These are phyloP conservation scores for Melaleuca alternifolia DNA, from an alignment of 345 rosid genomes.

Conservation along the genomic window DNA sequence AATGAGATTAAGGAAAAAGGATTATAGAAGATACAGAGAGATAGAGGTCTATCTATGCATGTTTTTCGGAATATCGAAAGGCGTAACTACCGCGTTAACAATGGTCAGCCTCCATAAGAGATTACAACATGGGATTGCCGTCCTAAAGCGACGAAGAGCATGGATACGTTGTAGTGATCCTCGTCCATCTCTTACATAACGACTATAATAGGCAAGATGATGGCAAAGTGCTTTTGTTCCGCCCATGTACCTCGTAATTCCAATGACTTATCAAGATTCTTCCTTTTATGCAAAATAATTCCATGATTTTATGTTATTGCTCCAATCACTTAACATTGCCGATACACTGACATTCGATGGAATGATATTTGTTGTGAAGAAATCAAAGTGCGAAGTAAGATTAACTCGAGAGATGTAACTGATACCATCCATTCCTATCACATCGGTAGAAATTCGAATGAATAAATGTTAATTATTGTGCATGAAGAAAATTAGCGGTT, in stretches of 20 bases:
- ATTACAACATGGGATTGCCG: no score
- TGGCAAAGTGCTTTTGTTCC: neutral
- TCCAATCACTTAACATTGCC: no score
- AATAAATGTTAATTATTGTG: no score
- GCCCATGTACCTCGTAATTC: no score
- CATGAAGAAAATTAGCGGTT: no score
- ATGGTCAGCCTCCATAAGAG: fast-evolving
- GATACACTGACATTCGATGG: no score
- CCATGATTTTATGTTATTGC: no score
- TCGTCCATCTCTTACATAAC: neutral
- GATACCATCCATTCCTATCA: neutral
- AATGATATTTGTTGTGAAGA: fast-evolving
- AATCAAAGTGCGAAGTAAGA: fast-evolving
- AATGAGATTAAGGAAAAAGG: no score
- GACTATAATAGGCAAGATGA: neutral
- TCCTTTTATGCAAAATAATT: no score
- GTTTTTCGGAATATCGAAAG: neutral
- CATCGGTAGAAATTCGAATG: neutral
- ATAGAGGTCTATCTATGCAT: no score
- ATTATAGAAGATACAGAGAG: no score
- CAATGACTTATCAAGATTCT: no score
- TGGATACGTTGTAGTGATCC: fast-evolving
- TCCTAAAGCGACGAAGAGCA: neutral
- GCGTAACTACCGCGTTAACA: neutral
- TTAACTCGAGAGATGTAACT: neutral